These are phyloP conservation scores for Lithocarpus polystachyus DNA, from an alignment of 306 rosid species.

Conservation along the genomic window DNA sequence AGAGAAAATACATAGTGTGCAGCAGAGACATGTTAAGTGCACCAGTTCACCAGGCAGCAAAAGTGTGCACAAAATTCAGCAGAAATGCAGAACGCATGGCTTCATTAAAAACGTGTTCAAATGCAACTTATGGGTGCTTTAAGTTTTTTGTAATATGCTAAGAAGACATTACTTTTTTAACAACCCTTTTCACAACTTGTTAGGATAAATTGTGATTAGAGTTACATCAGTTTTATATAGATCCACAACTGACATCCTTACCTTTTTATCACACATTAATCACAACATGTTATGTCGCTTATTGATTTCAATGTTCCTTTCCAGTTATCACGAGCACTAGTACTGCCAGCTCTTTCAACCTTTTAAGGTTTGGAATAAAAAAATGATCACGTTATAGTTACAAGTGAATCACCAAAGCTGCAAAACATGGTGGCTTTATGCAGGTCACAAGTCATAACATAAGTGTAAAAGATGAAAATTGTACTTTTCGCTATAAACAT, in stretches of 20 bases:
- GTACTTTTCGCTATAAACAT: neutral
- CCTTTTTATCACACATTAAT: too few species aligned
- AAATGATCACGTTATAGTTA: neutral
- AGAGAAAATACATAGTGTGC: too few species aligned
- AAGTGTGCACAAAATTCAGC: neutral
- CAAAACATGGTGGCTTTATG: neutral
- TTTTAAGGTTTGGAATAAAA: neutral
- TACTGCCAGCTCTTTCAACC: neutral
- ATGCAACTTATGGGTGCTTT: neutral
- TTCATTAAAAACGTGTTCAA: neutral
- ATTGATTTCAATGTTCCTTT: neutral
- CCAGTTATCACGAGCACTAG: neutral
- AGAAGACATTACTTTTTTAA: neutral
- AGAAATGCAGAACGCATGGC: neutral
- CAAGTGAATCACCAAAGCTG: neutral
- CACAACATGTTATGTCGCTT: too few species aligned
- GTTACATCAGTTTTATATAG: too few species aligned
- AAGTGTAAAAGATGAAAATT: neutral
- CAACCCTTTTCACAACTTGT: too few species aligned
- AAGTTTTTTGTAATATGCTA: too few species aligned
- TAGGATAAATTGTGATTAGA: too few species aligned
- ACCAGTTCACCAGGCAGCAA: neutral
- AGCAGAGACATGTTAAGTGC: neutral
- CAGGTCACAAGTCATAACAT: neutral
- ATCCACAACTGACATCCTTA: too few species aligned